These are phyloP conservation scores for Peribolospora baueri DNA, from an alignment of 768 basidiomycete genomes.

Conservation along the genomic window DNA sequence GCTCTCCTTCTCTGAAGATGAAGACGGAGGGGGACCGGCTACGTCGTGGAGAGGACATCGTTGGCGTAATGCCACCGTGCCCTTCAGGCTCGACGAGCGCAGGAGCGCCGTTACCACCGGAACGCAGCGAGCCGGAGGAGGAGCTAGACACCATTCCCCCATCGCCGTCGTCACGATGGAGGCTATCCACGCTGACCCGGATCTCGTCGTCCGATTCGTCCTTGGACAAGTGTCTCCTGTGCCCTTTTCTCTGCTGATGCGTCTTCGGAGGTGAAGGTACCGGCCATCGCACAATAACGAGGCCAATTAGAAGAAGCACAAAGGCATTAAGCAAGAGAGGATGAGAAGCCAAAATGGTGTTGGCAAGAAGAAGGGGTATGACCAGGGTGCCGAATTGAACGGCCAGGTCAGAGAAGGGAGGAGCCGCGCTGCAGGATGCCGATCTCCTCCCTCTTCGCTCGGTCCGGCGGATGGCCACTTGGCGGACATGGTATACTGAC, in stretches of 20 bases:
- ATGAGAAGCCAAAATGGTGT: constrained; percentile 45
- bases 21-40: not conserved
- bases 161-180: not conserved
- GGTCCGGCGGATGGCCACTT: constrained; percentile 15
- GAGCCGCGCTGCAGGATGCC: constrained; percentile 16
- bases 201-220: not conserved
- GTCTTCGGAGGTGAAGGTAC: not conserved
- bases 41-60: not conserved
- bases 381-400: constrained; percentile 42
- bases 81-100: too few species aligned
- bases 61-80: too few species aligned
- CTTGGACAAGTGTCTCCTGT: not conserved
- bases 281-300: not conserved
- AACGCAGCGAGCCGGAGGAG: too few species aligned
- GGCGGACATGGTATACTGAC: constrained; percentile 32
- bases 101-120: too few species aligned
- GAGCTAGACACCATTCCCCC: too few species aligned
- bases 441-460: not conserved
- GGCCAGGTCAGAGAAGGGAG: constrained; percentile 4
- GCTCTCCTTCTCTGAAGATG: not conserved
- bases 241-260: not conserved
- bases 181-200: not conserved
- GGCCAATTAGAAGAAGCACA: constrained; percentile 8
- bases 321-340: constrained; percentile 34
- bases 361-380: constrained; percentile 51